Conservation (phyloP, 2,329 filamentous ascomycete genomes). For the Sphaerulina vaccinii region DNA sequence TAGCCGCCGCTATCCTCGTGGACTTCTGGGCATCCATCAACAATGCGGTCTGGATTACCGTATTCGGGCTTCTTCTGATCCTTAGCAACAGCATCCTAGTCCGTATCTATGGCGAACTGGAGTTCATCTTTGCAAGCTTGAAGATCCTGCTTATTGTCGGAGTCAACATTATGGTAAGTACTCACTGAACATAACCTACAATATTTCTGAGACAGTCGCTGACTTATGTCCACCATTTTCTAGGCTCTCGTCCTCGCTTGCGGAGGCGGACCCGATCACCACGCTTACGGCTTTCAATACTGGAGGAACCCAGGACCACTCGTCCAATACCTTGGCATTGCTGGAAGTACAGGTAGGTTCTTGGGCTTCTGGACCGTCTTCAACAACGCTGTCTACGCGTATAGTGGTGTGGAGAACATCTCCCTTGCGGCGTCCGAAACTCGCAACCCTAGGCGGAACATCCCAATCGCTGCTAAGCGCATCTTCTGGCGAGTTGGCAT, state of each 20-base stretch:
- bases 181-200: too few species aligned
- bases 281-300: slow-evolving; percentile 34
- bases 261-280: slow-evolving; percentile 43
- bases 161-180: slow-evolving; percentile 43
- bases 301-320: slow-evolving; percentile 22
- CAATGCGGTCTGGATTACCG: slow-evolving; percentile 27
- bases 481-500: slow-evolving; percentile 24
- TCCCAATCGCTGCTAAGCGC: slow-evolving; percentile 19
- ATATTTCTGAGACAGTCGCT: too few species aligned
- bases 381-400: slow-evolving; percentile 20
- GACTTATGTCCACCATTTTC: too few species aligned
- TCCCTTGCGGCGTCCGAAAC: slow-evolving; percentile 24
- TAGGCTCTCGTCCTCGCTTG: slow-evolving; percentile 19
- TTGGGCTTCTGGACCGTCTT: slow-evolving; percentile 24
- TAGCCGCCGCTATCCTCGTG: slow-evolving; percentile 27
- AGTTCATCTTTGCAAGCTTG: slow-evolving; percentile 41
- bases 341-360: slow-evolving; percentile 23
- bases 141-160: slow-evolving; percentile 48
- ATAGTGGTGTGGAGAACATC: slow-evolving; percentile 17
- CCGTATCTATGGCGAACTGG: slow-evolving; percentile 38
- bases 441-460: slow-evolving; percentile 20
- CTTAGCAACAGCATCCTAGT: slow-evolving; percentile 26
- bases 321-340: slow-evolving; percentile 20
- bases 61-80: slow-evolving; percentile 21
- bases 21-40: slow-evolving; percentile 29